Conservation (phyloP, 2,329 filamentous ascomycete genomes). For the Fusarium falciforme region DNA sequence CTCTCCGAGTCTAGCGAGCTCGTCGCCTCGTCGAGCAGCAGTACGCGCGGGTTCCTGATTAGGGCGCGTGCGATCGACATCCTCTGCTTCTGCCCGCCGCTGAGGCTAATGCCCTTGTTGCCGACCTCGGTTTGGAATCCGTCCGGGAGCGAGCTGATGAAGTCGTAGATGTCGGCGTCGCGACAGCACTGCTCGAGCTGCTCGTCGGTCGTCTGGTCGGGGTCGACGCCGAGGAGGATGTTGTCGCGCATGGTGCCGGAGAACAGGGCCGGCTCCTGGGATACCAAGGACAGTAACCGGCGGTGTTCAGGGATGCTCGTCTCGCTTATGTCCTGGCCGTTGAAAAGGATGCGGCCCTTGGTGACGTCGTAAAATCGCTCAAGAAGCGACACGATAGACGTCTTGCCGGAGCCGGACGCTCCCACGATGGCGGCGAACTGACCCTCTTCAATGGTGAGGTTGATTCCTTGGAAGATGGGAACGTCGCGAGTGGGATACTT, state of each 20-base stretch:
- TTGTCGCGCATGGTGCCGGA: conserved; percentile 63
- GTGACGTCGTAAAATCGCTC: conserved; percentile 63
- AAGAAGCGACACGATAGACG: conserved; percentile 64
- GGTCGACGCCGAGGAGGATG: conserved; percentile 49
- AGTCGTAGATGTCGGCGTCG: too few species aligned
- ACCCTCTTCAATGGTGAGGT: conserved; percentile 59
- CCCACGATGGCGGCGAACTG: conserved; percentile 58
- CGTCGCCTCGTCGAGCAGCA: too few species aligned
- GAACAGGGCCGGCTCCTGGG: conserved; percentile 45
- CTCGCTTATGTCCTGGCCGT: conserved; percentile 27
- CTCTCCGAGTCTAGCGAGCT: too few species aligned
- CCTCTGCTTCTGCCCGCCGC: too few species aligned
- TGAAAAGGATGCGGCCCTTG: not conserved
- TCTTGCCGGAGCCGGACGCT: conserved; percentile 61
- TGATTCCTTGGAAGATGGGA: conserved; percentile 71
- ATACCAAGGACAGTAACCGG: conserved; percentile 42
- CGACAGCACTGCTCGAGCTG: too few species aligned
- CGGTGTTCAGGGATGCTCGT: conserved; percentile 39
- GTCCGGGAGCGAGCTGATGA: too few species aligned
- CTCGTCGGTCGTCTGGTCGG: too few species aligned
- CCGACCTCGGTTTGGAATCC: too few species aligned
- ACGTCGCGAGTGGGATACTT: conserved; percentile 77
- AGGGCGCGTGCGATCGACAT: too few species aligned
- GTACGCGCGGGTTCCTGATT: too few species aligned
- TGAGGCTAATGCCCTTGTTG: too few species aligned